Base-by-base conservation (phyloP, 2,329 filamentous ascomycete species). In the Ophiostoma australiae region DNA sequence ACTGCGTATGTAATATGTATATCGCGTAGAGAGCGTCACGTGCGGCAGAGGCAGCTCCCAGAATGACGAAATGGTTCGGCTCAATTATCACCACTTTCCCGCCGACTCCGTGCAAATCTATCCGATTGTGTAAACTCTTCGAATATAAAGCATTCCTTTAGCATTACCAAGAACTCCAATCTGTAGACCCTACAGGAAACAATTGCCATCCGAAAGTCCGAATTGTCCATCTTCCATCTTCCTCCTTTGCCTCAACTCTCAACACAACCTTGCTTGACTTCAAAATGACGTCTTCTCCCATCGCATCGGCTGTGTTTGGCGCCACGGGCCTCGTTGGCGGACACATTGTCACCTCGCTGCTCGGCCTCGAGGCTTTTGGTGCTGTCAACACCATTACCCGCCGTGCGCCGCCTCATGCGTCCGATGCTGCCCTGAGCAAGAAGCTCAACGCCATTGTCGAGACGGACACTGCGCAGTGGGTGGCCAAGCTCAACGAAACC, bases 251-350 rank as follows among this genome's bases (percentile, higher is more conserved):
- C 6, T 13, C 27, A 31, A 15, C 63, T 44, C 15, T 13, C 39
- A 23, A 58, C 35, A 13, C 13, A 66, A 13, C 41, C 13, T 13
- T 11, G 20, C 31, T 6, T 52, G 17, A 31, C 39, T 15, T 17
- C 31, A 23, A 17, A 31, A 72, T 72, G 70, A 31, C 72, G 31
- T 41, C 72, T n/a, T 7, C 67, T 2, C 67, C 73, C 33, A 72
- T 72, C 58, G 15, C 70, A 0, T 69, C 73, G 2, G 82, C 83
- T 73, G 78, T 91, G 72, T 84, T 88, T 75, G 90, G 90, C 74
- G 86, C 84, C 75, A 92, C 90, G 71, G 89, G 89, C 77, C 85
- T 90, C 52, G 84, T 85, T 75, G 94, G 94, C 77, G 87, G 87
- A 69, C 83, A 91, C 77, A 94, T 97, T 78, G 88, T 97, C 77